Base-by-base conservation (phyloP, 441 rosid species). In the Populus hybrid region DNA sequence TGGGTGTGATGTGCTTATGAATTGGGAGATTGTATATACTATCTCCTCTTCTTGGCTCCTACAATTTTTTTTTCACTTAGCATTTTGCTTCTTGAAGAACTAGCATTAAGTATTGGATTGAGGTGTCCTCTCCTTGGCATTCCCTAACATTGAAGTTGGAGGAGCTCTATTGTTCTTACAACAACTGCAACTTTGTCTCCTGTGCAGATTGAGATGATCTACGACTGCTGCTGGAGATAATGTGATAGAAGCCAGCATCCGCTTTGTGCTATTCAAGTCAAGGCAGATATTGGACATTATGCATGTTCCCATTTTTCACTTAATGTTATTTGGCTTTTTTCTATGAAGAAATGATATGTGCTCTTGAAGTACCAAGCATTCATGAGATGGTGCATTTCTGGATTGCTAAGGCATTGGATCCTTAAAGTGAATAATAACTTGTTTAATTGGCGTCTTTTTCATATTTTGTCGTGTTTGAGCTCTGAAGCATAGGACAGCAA, bases 141-240 rank as follows among this genome's bases (percentile, higher is more conserved):
- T 21, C 50, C 8, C 3, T 10, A 18, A 23, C 18, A 9, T 12
- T 24, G 10, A 8, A 10, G 12, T 68, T 63, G 20, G 64, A 63
- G 36, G 24, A 30, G 32, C 32, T 4, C 18, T 16, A 6, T 5
- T 42, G 8, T 9, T 10, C 36, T 70, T 21, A 40, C 21, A 57
- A 42, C 76, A 30, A 80, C 32, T 34, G 30, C 20, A 24, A 26
- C 46, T 70, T 74, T 64, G 35, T 66, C 30, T 16, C 12, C 63
- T 70, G 65, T 67, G 82, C 84, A 84, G 88, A 80, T 85, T 76
- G 78, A 28, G 72, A 69, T 79, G 79, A 72, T 78, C 75, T 68
- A 66, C 10, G 64, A 35, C 63, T 75, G 50, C 30, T 30, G 5
- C 32, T 3, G 32, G 32, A 30, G 32, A 76, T 67, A 63, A 72